Evolutionary conservation across 176 grass and related monocot species (phyloP).

Genomic region (Ensete ventricosum): DNA sequence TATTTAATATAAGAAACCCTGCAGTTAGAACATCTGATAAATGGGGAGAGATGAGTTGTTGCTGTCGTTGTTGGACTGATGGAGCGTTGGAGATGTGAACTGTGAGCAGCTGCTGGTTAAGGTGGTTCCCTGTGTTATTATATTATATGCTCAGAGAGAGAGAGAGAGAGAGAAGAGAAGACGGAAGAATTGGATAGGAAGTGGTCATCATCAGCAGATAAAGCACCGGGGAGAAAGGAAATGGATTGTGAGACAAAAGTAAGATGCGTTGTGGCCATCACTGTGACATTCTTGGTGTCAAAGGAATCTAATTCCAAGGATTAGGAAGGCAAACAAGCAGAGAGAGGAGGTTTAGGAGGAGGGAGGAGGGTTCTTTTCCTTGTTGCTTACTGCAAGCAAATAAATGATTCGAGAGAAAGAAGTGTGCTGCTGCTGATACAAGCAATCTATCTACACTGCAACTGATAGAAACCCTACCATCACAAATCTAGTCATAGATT

Average conservation of each 20-base stretch:
- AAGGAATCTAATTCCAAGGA: conserved; percentile 1
- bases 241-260: conserved; percentile 14
- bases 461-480: too few relatives aligned
- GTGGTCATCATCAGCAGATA: conserved; percentile 53
- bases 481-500: too few relatives aligned
- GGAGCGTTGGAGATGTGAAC: not conserved
- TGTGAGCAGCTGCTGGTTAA: too few relatives aligned
- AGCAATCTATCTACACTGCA: too few relatives aligned
- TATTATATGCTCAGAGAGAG: not conserved
- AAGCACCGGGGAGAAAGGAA: conserved; percentile 50
- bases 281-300: conserved; percentile 1
- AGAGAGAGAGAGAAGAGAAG: not conserved
- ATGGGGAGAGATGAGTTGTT: not conserved
- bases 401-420: too few relatives aligned
- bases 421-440: too few relatives aligned
- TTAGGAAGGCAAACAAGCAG: not conserved
- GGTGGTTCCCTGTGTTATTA: not conserved
- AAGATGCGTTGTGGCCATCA: not conserved
- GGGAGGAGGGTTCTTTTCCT: too few relatives aligned
- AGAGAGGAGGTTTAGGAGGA: not conserved
- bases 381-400: too few relatives aligned
- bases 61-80: not conserved
- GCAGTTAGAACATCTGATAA: too few relatives aligned
- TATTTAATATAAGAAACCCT: too few relatives aligned
- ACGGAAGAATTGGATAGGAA: conserved; percentile 35